Base-by-base conservation (phyloP, 331 rosid species). In the Acacia concinna region DNA sequence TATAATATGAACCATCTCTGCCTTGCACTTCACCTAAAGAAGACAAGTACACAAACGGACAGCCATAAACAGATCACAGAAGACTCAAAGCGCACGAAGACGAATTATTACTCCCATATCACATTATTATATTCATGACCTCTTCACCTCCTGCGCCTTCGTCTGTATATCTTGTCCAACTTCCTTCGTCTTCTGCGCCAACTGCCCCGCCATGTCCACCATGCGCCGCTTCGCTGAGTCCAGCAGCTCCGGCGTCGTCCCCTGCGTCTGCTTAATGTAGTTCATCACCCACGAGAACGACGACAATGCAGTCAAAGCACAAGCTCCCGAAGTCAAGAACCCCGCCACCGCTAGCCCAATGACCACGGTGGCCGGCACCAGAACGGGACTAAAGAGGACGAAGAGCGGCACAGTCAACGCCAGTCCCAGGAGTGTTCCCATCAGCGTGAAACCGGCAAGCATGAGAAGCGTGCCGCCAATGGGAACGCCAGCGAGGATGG, bases 151-250 rank as follows among this genome's bases (percentile, higher is more conserved):
- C 3, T 89, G 94, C 4, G 91, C 89, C 85, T 76, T 94, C 0
- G 23, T 44, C 81, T 92, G 93, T 17, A 87, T 79, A 38, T 91
- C 97, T 27, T 91, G 97, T n/a, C 97, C 97, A 4, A 59, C 90
- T 1, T 92, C 97, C 84, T 91, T 91, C 0, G 96, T 89, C 86
- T 94, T 94, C 85, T 88, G 93, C 35, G 94, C 96, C 70, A 87
- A 81, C 4, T 78, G 85, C 7, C 64, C 87, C 0, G 86, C 94
- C 86, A 73, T 38, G 7, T 91, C 94, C 47, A 81, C 92, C 81
- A 85, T 20, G 38, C 89, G 82, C 34, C 80, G 81, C 84, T 87
- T 89, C 1, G 88, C 89, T 6, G 37, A 38, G 52, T 91, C 94
- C 49, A 86, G 77, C 70, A 83, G 85, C 69, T 80, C 89, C 3